Evolutionary conservation across 805 yeast species (phyloP).

Genomic region (Candida anglica): DNA sequence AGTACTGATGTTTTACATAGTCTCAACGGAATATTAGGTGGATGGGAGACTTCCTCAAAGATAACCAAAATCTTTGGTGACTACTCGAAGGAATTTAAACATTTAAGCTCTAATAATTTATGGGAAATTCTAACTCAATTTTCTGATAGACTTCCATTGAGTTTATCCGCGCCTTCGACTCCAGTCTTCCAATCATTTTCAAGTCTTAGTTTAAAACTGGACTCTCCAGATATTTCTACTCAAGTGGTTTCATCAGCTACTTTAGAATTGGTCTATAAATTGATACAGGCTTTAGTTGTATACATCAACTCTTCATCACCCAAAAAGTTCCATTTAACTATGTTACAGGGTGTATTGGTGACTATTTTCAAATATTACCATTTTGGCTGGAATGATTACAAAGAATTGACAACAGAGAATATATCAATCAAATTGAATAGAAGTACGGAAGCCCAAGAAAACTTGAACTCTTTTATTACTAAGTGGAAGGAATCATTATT

Average conservation of each 20-base stretch:
- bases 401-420: conserved; percentile 29
- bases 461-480: conserved; percentile 32
- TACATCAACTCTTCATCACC: conserved; percentile 25
- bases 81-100: conserved; percentile 29
- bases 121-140: conserved; percentile 33
- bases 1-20: conserved; percentile 4
- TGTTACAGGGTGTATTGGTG: conserved; percentile 29
- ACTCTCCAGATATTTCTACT: neutral
- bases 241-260: conserved; percentile 24
- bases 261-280: conserved; percentile 24
- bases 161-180: conserved; percentile 42
- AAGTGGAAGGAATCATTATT: conserved; percentile 32
- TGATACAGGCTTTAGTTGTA: conserved; percentile 30
- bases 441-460: conserved; percentile 25
- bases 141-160: conserved; percentile 40
- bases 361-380: conserved; percentile 36
- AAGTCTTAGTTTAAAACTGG: neutral
- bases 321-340: conserved; percentile 25
- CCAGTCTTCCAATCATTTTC: conserved; percentile 19
- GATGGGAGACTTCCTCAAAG: conserved; percentile 23
- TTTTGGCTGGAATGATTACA: conserved; percentile 35
- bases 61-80: conserved; percentile 17
- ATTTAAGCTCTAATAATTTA: conserved; percentile 23
- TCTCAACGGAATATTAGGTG: conserved; percentile 20
- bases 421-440: conserved; percentile 36